A percentile compares a stretch with the other conserved stretches of the same genome.
These are phyloP conservation scores for Gracilaria gracilis DNA, from an alignment of 23 red algal species.

Conservation along the genomic window DNA sequence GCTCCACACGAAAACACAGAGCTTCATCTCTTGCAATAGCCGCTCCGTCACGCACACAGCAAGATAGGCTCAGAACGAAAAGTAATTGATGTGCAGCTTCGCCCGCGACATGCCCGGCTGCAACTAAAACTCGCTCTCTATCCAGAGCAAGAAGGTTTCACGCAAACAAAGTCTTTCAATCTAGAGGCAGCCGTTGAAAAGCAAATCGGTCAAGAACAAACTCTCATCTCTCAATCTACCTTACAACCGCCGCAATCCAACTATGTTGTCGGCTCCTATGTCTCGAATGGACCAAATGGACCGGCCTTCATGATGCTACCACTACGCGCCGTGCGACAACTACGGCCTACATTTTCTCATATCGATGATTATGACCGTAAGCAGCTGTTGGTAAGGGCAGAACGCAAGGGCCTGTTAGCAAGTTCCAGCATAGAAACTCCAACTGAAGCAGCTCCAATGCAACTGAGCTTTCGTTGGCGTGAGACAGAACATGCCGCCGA, in stretches of 20 bases:
- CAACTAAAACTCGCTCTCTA: slow-evolving; percentile 32
- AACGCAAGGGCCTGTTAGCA: slow-evolving; percentile 21
- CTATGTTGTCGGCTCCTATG: slow-evolving; percentile 15
- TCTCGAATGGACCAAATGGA: background rate
- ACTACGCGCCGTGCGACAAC: slow-evolving; percentile 33
- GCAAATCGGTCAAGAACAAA: slow-evolving; percentile 50
- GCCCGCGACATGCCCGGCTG: slow-evolving; percentile 49
- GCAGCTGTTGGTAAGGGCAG: slow-evolving; percentile 1
- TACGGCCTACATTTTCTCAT: slow-evolving; percentile 45
- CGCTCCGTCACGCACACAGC: slow-evolving; percentile 39
- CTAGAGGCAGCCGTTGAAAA: background rate
- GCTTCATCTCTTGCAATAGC: slow-evolving; percentile 59
- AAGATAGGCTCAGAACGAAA: slow-evolving; percentile 43
- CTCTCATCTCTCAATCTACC: slow-evolving; percentile 22
- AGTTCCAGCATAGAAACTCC: background rate
- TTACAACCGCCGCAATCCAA: slow-evolving; percentile 15
- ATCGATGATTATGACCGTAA: slow-evolving; percentile 51
- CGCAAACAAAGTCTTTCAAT: slow-evolving; percentile 23
- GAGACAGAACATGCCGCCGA: slow-evolving; percentile 57
- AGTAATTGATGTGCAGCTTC: slow-evolving; percentile 28
- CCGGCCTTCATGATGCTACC: slow-evolving; percentile 39
- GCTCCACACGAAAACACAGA: slow-evolving; percentile 3
- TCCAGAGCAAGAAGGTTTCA: slow-evolving; percentile 23
- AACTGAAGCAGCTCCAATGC: slow-evolving; percentile 8
- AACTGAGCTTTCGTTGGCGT: slow-evolving; percentile 42